Evolutionary conservation across 2,329 filamentous ascomycete species (phyloP).

Genomic region (Rutstroemia sp.): DNA sequence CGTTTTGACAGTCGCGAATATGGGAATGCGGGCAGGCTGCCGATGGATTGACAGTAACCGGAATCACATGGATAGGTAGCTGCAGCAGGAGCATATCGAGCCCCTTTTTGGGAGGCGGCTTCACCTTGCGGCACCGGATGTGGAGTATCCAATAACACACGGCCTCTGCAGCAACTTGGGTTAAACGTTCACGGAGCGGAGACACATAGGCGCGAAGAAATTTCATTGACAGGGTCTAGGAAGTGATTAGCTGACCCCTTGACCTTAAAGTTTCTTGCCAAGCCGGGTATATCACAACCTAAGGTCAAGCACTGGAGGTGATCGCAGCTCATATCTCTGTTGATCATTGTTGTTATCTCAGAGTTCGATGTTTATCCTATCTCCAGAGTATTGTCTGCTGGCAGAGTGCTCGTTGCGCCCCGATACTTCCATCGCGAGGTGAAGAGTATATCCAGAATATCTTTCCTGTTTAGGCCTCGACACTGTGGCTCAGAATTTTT

Average conservation of each 20-base stretch:
- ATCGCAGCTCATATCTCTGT: too few relatives aligned
- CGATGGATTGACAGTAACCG: slow-evolving; percentile 19
- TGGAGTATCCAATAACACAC: not conserved
- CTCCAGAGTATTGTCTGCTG: too few relatives aligned
- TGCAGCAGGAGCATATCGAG: not conserved
- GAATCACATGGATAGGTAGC: slow-evolving; percentile 6
- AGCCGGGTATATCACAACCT: too few relatives aligned
- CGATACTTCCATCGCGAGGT: not conserved
- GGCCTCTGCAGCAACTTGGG: not conserved
- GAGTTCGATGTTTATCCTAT: too few relatives aligned
- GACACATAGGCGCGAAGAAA: not conserved
- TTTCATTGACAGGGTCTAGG: not conserved
- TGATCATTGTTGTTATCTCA: too few relatives aligned
- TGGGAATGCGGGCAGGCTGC: slow-evolving; percentile 25
- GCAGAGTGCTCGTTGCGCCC: too few relatives aligned
- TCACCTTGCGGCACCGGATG: not conserved
- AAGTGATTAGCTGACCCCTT: too few relatives aligned
- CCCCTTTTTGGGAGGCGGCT: not conserved
- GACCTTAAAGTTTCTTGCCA: too few relatives aligned
- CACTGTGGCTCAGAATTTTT: not conserved
- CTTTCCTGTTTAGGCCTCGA: not conserved
- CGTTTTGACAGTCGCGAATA: slow-evolving; percentile 2
- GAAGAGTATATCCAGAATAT: not conserved
- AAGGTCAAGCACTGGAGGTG: too few relatives aligned
- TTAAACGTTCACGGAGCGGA: not conserved